A percentile compares a stretch with the other conserved stretches of the same genome.
phyloP scores from a whole-genome alignment of 2,329 filamentous ascomycete genomes.

The Arthroderma sp. region DNA sequence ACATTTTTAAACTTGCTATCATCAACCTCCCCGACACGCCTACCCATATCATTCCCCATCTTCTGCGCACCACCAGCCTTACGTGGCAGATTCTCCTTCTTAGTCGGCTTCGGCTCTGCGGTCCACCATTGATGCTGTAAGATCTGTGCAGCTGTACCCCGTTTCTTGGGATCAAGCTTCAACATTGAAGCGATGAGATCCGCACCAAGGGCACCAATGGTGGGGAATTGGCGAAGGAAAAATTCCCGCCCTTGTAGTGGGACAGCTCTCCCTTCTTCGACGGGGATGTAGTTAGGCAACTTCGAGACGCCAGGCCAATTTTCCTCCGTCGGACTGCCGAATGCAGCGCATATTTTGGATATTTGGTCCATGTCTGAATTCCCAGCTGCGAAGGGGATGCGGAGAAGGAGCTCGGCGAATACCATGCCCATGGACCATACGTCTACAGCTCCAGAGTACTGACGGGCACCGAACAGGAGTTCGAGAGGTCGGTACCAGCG shows the following conservation, averaged over 20 bases:
- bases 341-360: constrained; percentile 64
- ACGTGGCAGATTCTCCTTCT: constrained; percentile 65
- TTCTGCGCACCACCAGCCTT: constrained; percentile 62
- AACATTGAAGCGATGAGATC: constrained; percentile 81
- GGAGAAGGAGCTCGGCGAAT: constrained; percentile 77
- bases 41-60: constrained; percentile 70
- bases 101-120: constrained; percentile 67
- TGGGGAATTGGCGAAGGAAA: constrained; percentile 65
- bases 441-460: constrained; percentile 84
- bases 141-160: constrained; percentile 64
- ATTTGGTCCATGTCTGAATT: constrained; percentile 80
- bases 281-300: constrained; percentile 66
- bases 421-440: constrained; percentile 89
- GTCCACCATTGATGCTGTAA: constrained; percentile 80
- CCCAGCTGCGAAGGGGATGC: constrained; percentile 70
- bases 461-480: constrained; percentile 75
- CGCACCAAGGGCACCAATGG: constrained; percentile 67
- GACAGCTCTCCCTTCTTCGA: constrained; percentile 43
- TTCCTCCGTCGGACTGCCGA: constrained; percentile 84
- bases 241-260: constrained; percentile 53
- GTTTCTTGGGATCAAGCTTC: constrained; percentile 70
- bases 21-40: constrained; percentile 58
- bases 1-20: constrained; percentile 56
- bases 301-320: constrained; percentile 87
- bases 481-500: constrained; percentile 94